Evolutionary conservation across 257 asterid genomes (phyloP).

Genomic region (Handroanthus guayacan): DNA sequence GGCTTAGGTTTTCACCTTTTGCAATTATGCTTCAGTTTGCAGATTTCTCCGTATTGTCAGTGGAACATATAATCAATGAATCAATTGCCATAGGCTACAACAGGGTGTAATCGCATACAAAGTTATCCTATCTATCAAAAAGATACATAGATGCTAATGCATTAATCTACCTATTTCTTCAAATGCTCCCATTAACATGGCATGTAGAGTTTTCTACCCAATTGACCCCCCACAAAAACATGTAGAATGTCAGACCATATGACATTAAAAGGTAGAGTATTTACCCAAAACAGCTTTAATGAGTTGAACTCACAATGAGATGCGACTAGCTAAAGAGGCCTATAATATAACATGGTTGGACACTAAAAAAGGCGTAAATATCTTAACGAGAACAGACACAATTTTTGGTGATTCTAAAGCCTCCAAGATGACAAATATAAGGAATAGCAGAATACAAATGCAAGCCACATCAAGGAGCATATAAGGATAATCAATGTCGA

Average conservation of each 20-base stretch:
- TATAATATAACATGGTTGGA: neutral
- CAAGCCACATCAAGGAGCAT: neutral
- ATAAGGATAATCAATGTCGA: neutral
- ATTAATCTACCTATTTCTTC: neutral
- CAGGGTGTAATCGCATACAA: neutral
- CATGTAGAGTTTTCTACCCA: neutral
- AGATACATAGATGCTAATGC: neutral
- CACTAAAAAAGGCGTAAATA: neutral
- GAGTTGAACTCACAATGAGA: neutral
- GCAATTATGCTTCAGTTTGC: no score
- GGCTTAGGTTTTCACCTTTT: no score
- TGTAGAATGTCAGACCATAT: neutral
- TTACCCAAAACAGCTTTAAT: neutral
- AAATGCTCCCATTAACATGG: neutral
- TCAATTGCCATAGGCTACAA: neutral
- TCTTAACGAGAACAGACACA: neutral
- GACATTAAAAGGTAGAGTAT: neutral
- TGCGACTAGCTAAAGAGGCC: neutral
- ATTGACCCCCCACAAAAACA: neutral
- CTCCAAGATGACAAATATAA: slow-evolving; percentile 10
- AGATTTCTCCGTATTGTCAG: no score
- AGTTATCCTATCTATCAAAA: slow-evolving; percentile 1
- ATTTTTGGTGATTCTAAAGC: neutral
- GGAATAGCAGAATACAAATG: neutral
- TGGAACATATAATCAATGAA: no score